phyloP scores from a whole-genome alignment of 2,329 filamentous ascomycete species.

The Cladophialophora chaetospira region DNA sequence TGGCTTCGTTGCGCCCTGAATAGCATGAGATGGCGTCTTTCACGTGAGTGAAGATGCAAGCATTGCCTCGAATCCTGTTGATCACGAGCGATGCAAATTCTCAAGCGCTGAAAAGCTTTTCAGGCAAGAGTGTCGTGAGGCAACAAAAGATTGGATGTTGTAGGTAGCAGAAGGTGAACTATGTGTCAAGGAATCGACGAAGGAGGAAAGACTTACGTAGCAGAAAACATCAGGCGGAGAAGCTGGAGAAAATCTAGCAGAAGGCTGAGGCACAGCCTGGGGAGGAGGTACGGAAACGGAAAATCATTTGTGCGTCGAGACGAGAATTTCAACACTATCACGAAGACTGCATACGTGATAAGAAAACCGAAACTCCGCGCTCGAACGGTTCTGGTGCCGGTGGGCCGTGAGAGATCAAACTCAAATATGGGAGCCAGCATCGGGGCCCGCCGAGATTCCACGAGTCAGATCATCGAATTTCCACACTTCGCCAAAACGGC shows the following conservation, averaged over 20 bases:
- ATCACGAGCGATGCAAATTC: conserved; percentile 21
- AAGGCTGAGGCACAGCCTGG: conserved; percentile 13
- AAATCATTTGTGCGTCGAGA: conserved; percentile 7
- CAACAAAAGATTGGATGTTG: conserved; percentile 14
- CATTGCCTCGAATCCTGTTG: conserved; percentile 5
- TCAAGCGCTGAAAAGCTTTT: background rate
- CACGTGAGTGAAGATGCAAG: background rate
- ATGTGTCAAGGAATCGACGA: conserved; percentile 22
- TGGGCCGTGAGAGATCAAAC: background rate
- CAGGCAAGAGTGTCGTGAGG: background rate
- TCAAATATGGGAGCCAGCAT: background rate
- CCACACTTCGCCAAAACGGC: conserved; percentile 6
- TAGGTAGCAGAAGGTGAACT: conserved; percentile 2
- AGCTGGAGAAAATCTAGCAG: conserved; percentile 8
- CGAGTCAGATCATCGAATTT: conserved; percentile 6
- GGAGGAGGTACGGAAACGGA: conserved; percentile 10
- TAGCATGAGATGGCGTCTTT: background rate
- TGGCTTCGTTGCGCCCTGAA: background rate
- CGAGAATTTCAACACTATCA: background rate
- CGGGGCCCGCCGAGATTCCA: conserved; percentile 9
- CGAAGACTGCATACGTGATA: background rate
- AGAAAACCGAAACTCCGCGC: conserved; percentile 4
- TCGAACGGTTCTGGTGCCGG: too few species aligned
- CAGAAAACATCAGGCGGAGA: conserved; percentile 12
- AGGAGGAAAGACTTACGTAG: conserved; percentile 24